Percentiles rank a stretch among this genome's conserved stretches.
phyloP scores from a whole-genome alignment of 2,329 filamentous ascomycete genomes.

The Fusarium secorum region DNA sequence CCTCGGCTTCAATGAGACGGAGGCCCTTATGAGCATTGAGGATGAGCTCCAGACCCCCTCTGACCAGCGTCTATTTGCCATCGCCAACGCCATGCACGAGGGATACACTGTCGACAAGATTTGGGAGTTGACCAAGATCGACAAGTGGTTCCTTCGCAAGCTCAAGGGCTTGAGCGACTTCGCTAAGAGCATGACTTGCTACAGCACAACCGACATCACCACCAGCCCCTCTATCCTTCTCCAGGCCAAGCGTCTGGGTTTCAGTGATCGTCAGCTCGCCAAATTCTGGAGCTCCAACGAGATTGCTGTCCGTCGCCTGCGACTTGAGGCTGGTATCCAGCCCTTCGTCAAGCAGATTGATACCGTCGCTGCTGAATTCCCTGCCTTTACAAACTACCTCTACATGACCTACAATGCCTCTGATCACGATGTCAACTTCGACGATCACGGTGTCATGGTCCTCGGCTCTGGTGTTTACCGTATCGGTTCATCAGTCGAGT shows the following conservation, averaged over 20 bases:
- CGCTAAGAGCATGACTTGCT: constrained; percentile 77
- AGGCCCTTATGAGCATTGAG: constrained; percentile 93
- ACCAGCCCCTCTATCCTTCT: constrained; percentile 72
- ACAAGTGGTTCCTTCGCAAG: constrained; percentile 96
- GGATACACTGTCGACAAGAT: constrained; percentile 97
- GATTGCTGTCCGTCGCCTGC: constrained; percentile 81
- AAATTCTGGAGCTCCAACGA: constrained; percentile 96
- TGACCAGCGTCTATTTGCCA: constrained; percentile 95
- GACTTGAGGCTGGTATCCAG: constrained; percentile 84
- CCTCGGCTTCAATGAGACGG: constrained; percentile 90
- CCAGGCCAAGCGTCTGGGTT: constrained; percentile 91
- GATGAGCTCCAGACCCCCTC: constrained; percentile 96
- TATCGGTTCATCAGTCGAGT: constrained; percentile 97
- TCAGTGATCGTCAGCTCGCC: constrained; percentile 91
- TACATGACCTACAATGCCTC: constrained; percentile 95
- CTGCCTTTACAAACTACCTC: constrained; percentile 92
- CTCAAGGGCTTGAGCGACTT: constrained; percentile 93
- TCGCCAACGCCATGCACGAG: constrained; percentile 95
- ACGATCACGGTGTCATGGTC: constrained; percentile 95
- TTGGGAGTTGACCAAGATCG: constrained; percentile 97
- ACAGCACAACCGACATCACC: constrained; percentile 69
- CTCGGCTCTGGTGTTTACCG: constrained; percentile 95
- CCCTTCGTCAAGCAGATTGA: constrained; percentile 98
- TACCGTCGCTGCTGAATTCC: constrained; percentile 97
- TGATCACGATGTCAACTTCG: constrained; percentile 82